Conservation (phyloP, 768 basidiomycete genomes). For the Lentinula sp. region DNA sequence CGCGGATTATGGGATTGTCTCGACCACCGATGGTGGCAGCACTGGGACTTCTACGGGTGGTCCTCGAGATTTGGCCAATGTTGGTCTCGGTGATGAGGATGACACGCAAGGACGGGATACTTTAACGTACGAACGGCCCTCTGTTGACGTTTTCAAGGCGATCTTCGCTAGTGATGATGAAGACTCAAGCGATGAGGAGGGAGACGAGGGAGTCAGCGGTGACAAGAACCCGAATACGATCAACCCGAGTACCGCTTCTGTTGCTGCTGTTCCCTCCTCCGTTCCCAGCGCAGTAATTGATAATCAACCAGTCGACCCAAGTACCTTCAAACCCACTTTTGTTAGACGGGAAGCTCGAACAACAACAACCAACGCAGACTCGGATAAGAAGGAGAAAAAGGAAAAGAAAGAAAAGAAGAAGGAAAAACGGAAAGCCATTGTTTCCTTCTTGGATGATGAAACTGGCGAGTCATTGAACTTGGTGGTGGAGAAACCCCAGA, state of each 20-base stretch:
- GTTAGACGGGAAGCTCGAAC: slow-evolving; percentile 46
- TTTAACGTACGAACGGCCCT: slow-evolving; percentile 81
- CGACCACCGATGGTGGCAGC: slow-evolving; percentile 11
- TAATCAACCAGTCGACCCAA: slow-evolving; percentile 40
- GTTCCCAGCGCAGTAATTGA: slow-evolving; percentile 6
- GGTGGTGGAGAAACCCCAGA: slow-evolving; percentile 21
- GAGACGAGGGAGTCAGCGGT: slow-evolving; percentile 13
- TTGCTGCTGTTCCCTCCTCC: not conserved
- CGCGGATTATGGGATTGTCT: not conserved
- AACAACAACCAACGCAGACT: slow-evolving; percentile 20
- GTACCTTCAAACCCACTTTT: slow-evolving; percentile 88
- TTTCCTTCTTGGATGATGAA: slow-evolving; percentile 53
- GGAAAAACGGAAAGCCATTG: slow-evolving; percentile 44
- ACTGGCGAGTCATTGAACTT: slow-evolving; percentile 21
- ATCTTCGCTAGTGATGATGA: slow-evolving; percentile 97
- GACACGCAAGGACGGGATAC: slow-evolving; percentile 85
- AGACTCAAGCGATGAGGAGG: slow-evolving; percentile 67
- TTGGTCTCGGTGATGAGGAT: slow-evolving; percentile 84
- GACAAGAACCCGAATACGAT: slow-evolving; percentile 2
- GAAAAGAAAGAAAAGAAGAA: slow-evolving; percentile 32
- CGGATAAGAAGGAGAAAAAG: slow-evolving; percentile 34
- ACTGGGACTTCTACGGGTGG: slow-evolving; percentile 14
- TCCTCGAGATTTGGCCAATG: slow-evolving; percentile 65
- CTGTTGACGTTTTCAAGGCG: slow-evolving; percentile 94
- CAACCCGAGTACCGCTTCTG: not conserved